phyloP scores from a whole-genome alignment of 208 protist species.

The Endotrypanum monterogeii region DNA sequence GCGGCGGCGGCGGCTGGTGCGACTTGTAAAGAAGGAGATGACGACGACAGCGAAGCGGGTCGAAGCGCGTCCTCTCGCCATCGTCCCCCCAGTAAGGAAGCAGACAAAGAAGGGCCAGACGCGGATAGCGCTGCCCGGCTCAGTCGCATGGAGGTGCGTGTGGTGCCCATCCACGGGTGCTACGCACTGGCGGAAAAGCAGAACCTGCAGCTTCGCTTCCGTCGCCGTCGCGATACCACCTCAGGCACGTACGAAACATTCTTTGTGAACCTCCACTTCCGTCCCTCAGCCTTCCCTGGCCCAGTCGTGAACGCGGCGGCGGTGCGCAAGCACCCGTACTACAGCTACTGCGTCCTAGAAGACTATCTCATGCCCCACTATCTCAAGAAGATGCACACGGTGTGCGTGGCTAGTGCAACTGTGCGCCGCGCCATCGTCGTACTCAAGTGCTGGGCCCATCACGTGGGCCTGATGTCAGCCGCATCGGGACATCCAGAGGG shows the following conservation, averaged over 20 bases:
- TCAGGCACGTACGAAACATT: constrained; percentile 44
- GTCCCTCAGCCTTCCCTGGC: constrained; percentile 45
- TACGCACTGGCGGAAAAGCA: constrained; percentile 58
- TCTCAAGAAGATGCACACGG: constrained; percentile 70
- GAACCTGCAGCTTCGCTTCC: constrained; percentile 66
- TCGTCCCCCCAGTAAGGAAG: background rate
- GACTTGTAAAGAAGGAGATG: constrained; percentile 14
- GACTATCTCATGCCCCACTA: constrained; percentile 80
- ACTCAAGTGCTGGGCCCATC: constrained; percentile 86
- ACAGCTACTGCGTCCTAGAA: constrained; percentile 81
- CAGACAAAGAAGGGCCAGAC: constrained; percentile 9
- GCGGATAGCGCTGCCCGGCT: constrained; percentile 31
- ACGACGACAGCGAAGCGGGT: constrained; percentile 1
- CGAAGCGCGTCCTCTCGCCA: background rate
- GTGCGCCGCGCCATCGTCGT: constrained; percentile 76
- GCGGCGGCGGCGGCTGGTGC: background rate
- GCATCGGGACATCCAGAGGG: constrained; percentile 70
- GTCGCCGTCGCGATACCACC: constrained; percentile 19
- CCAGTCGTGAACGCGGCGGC: constrained; percentile 58
- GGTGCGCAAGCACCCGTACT: constrained; percentile 75
- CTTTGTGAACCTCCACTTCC: constrained; percentile 76
- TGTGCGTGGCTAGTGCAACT: constrained; percentile 55
- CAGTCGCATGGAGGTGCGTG: constrained; percentile 51
- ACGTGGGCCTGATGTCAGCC: constrained; percentile 68
- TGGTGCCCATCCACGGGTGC: constrained; percentile 61